Conservation (phyloP, 495 filamentous ascomycete genomes). For the Daldinia childiae region DNA sequence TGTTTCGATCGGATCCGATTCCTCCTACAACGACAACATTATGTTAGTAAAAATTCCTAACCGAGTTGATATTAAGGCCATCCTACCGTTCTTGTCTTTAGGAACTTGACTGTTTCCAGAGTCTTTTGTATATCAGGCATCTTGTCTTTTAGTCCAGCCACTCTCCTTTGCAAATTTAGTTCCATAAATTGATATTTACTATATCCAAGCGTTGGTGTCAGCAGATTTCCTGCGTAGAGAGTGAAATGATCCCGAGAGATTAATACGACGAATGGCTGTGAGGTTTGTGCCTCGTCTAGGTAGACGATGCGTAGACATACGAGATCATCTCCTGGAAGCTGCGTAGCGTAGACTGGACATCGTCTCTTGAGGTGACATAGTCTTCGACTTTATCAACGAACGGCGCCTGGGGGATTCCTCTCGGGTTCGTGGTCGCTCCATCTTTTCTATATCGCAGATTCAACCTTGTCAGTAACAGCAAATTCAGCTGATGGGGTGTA, state of each 20-base stretch:
- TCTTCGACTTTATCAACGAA: slow-evolving; percentile 97
- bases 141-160: slow-evolving; percentile 88
- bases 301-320: slow-evolving; percentile 54
- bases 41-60: slow-evolving; percentile 9
- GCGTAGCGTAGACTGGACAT: slow-evolving; percentile 89
- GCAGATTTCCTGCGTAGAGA: neutral
- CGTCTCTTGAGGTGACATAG: slow-evolving; percentile 84
- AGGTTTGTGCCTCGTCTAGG: neutral
- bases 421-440: slow-evolving; percentile 78
- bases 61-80: neutral
- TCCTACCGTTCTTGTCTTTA: slow-evolving; percentile 72
- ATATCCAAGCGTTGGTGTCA: slow-evolving; percentile 16
- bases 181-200: slow-evolving; percentile 99
- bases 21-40: slow-evolving; percentile 42
- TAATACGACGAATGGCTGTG: neutral
- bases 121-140: slow-evolving; percentile 98
- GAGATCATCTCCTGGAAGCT: slow-evolving; percentile 99
- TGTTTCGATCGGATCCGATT: slow-evolving; percentile 78
- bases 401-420: slow-evolving; percentile 92
- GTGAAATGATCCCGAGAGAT: slow-evolving; percentile 14
- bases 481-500: neutral
- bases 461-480: slow-evolving; percentile 3
- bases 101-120: slow-evolving; percentile 88
- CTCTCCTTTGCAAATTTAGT: slow-evolving; percentile 84
- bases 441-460: slow-evolving; percentile 52